phyloP scores from a whole-genome alignment of 345 rosid species.

The Hibiscus trionum region DNA sequence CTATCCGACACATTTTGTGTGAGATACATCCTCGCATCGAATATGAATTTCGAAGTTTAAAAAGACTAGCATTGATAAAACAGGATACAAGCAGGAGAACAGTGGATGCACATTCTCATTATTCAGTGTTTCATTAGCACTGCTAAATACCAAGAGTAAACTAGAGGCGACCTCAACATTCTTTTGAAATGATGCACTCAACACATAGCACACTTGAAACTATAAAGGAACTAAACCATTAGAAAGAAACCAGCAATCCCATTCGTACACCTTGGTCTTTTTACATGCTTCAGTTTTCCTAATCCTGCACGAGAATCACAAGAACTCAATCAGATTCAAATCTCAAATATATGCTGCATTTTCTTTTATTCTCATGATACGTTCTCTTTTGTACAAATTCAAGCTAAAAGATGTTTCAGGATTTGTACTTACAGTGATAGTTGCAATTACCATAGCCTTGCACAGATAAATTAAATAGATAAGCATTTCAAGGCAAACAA shows the following conservation, averaged over 20 bases:
- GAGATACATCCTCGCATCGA: too few species aligned
- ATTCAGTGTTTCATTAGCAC: neutral
- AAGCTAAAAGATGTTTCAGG: neutral
- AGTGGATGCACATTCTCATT: neutral
- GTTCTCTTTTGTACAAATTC: too few species aligned
- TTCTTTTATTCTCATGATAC: too few species aligned
- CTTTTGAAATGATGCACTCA: too few species aligned
- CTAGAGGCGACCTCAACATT: neutral
- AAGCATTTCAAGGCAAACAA: constrained; percentile 1
- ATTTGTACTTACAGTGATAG: constrained; percentile 43
- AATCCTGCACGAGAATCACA: neutral
- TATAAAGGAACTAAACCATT: neutral
- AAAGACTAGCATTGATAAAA: neutral
- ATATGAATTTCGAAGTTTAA: too few species aligned
- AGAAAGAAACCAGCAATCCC: neutral
- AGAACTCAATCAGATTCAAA: too few species aligned
- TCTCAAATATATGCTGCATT: too few species aligned
- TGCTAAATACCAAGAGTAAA: neutral
- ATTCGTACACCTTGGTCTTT: neutral
- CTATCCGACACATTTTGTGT: too few species aligned
- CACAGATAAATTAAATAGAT: constrained; percentile 8
- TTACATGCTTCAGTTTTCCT: neutral
- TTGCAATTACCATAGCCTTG: constrained; percentile 65
- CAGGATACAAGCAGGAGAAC: neutral
- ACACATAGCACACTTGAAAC: neutral